Evolutionary conservation across 352 stramenopile genomes (phyloP), one percentile per base, ranked within the genome.

Genomic region (Phytophthora fragariae): DNA sequence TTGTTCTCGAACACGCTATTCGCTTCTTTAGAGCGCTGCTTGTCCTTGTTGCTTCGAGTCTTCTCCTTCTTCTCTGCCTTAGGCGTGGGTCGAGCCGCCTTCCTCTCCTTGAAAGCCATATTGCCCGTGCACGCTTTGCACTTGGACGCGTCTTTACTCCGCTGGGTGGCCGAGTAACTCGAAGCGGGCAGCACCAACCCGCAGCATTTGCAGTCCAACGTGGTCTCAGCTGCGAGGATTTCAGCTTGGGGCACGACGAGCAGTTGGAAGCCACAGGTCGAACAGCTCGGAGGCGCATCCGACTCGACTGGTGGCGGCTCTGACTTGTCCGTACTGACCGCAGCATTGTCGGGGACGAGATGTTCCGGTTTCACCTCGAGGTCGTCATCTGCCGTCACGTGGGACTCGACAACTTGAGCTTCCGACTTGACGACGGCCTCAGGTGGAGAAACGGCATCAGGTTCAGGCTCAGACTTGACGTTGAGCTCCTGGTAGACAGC

Each of bases 161-260:
- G 62, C 44, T 74, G 64, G 1, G 27, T 70, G 14, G 68, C 74
- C 1, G 73, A 75, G 60, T 65, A 80, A 33, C 58, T 70, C 10
- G 58, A 62, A 2, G 19, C 17, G 3, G 64, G 64, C 17, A 80
- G 60, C 37, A 68, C 31, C 39, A 70, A 27, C 2, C 58, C 44
- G 55, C 69, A 80, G 35, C 73, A 77, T 7, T 74, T 70, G 31
- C 69, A 80, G 17, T 71, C 58, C 59, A 80, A 9, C 50, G 60
- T 39, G 3, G 29, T 37, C 33, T 54, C 44, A 10, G 49, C 31
- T 33, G 54, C 39, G 8, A 64, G 31, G 33, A 66, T 19, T 33
- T 72, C 44, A 11, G 24, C 14, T 52, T 75, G 55, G 8, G 61
- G 41, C 1, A 75, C 61, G 15, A 55, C 44, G 2, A 72, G 53